Evolutionary conservation across 1,284 basidiomycete genomes (phyloP), one percentile per base, ranked within the genome.

Genomic region (Papiliotrema nemorosa): DNA sequence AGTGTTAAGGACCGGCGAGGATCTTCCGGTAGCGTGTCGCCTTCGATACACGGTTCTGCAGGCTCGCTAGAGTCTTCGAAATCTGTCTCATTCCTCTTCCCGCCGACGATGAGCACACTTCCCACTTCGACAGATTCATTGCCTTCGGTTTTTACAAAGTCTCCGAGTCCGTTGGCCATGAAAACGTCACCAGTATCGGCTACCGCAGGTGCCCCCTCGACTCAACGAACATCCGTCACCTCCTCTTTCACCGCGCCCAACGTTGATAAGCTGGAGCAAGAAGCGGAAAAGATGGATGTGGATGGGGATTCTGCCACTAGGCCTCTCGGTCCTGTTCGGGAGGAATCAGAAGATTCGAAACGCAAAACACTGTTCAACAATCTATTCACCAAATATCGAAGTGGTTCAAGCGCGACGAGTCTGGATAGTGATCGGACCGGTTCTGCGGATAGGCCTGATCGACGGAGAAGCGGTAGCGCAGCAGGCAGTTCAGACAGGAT

Each of bases 41-140:
- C n/a, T n/a, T n/a, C n/a, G n/a, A n/a, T n/a, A n/a, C n/a, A n/a
- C n/a, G n/a, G n/a, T n/a, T n/a, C n/a, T n/a, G n/a, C 7, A 16
- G 46, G 20, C 5, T 39, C 46, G 7, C 35, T 16, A 2, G 41
- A 45, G 13, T 37, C 40, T 7, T 12, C 5, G n/a, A 39, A 24
- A 33, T 48, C 46, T n/a, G 46, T 48, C 35, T 48, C 46, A 3
- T 48, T 48, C 38, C 46, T 40, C 21, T 18, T 40, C 5, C 46
- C 46, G 16, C 41, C 41, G 13, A 18, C n/a, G 6, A 5, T n/a
- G 3, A 29, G n/a, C 12, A 10, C 5, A n/a, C 13, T 3, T 16
- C 21, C 24, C 14, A 16, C 41, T 4, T 43, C 20, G 29, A 18
- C 27, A n/a, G 31, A 35, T 13, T 26, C 41, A 7, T 22, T 31